Conservation (phyloP, 2,329 filamentous ascomycete genomes). For the Pseudogymnoascus sp. region DNA sequence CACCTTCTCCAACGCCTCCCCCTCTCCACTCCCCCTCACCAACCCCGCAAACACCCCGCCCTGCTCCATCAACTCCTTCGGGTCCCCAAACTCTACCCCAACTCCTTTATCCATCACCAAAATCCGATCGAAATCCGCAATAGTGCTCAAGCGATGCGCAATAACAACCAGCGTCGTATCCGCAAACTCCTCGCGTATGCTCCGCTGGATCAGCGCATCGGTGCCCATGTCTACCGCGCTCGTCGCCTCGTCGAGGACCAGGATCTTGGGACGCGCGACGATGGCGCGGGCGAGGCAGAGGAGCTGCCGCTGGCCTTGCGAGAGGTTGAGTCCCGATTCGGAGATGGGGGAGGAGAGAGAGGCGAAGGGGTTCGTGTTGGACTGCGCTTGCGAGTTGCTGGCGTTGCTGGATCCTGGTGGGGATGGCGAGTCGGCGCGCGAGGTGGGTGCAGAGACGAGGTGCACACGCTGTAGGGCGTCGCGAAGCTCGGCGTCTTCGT, state of each 20-base stretch:
- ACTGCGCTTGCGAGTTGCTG: slow-evolving; percentile 26
- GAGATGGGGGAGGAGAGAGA: slow-evolving; percentile 57
- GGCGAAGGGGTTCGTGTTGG: slow-evolving; percentile 59
- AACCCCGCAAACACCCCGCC: slow-evolving; percentile 51
- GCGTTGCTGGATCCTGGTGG: slow-evolving; percentile 28
- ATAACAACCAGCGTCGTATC: slow-evolving; percentile 65
- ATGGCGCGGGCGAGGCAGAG: slow-evolving; percentile 69
- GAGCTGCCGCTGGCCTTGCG: slow-evolving; percentile 69
- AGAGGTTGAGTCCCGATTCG: slow-evolving; percentile 67
- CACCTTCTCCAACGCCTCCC: slow-evolving; percentile 28
- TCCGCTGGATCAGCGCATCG: slow-evolving; percentile 65
- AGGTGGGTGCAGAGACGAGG: slow-evolving; percentile 33
- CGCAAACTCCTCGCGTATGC: slow-evolving; percentile 64
- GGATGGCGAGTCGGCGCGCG: slow-evolving; percentile 30
- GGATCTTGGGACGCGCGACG: slow-evolving; percentile 63
- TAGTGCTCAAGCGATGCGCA: slow-evolving; percentile 67
- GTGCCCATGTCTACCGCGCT: slow-evolving; percentile 72
- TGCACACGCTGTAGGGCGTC: slow-evolving; percentile 66
- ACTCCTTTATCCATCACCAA: slow-evolving; percentile 61
- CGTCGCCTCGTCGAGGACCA: slow-evolving; percentile 76
- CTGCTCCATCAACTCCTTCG: slow-evolving; percentile 51
- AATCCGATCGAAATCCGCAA: slow-evolving; percentile 69
- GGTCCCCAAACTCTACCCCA: slow-evolving; percentile 61
- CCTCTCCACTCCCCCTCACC: slow-evolving; percentile 55
- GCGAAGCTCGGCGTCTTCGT: slow-evolving; percentile 59